A percentile compares a stretch with the other conserved stretches of the same genome.
These are phyloP conservation scores for Cladosporium sphaerospermum DNA, from an alignment of 2,329 filamentous ascomycete species.

Conservation along the genomic window DNA sequence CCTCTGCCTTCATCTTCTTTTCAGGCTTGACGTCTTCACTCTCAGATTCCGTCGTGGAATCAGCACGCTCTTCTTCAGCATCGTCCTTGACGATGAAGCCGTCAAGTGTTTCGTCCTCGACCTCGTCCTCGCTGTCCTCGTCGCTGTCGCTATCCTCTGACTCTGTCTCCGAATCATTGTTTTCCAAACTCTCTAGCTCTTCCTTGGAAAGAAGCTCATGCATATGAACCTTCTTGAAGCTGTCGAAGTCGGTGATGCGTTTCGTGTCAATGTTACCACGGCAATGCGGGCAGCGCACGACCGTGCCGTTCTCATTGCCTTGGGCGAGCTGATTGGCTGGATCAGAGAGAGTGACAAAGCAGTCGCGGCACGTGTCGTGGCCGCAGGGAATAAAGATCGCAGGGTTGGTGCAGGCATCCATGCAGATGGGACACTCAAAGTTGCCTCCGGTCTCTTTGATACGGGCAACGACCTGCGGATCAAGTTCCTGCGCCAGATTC, in stretches of 20 bases:
- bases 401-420: constrained; percentile 68
- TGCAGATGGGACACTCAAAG: constrained; percentile 79
- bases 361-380: constrained; percentile 72
- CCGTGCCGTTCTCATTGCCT: constrained; percentile 49
- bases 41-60: constrained; percentile 23
- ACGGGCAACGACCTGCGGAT: constrained; percentile 56
- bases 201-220: constrained; percentile 43
- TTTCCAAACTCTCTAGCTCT: constrained; percentile 28
- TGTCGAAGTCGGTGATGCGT: constrained; percentile 65
- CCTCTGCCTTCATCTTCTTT: constrained; percentile 13
- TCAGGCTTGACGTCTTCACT: constrained; percentile 12
- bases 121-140: constrained; percentile 35
- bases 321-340: constrained; percentile 51
- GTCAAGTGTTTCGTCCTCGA: constrained; percentile 41
- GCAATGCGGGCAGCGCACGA: constrained; percentile 69
- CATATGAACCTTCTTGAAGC: constrained; percentile 69
- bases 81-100: constrained; percentile 51
- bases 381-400: constrained; percentile 78
- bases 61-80: constrained; percentile 26
- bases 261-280: constrained; percentile 59
- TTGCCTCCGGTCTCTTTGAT: constrained; percentile 52
- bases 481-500: constrained; percentile 57
- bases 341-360: constrained; percentile 64
- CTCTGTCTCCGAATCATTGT: constrained; percentile 22
- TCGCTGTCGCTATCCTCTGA: constrained; percentile 45